phyloP scores from a whole-genome alignment of 1,284 basidiomycete species.

The Cutaneotrichosporon arboriforme region DNA sequence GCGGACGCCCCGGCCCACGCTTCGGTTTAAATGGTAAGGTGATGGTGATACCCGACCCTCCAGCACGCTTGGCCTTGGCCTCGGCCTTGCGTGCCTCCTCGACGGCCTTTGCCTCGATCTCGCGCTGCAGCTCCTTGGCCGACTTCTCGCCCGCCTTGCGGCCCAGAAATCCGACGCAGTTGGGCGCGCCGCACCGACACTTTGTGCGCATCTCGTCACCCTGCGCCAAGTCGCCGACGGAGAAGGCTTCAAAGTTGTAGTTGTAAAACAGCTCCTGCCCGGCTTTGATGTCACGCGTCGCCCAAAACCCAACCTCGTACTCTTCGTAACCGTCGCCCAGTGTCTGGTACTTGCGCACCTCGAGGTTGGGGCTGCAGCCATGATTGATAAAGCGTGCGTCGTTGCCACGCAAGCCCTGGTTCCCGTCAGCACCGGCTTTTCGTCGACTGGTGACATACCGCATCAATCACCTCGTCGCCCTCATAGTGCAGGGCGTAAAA shows the following conservation, averaged over 20 bases:
- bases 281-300: constrained; percentile 45
- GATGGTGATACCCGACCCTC: too few relatives aligned
- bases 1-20: background rate
- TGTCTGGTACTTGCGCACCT: constrained; percentile 45
- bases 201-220: constrained; percentile 35
- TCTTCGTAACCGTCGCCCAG: constrained; percentile 48
- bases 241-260: constrained; percentile 47
- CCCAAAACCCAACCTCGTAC: constrained; percentile 50
- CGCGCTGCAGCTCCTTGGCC: constrained; percentile 23
- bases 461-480: constrained; percentile 50
- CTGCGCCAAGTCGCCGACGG: constrained; percentile 13
- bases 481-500: constrained; percentile 52
- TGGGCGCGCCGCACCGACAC: constrained; percentile 46
- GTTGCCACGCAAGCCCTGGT: constrained; percentile 48
- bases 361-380: constrained; percentile 48
- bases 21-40: background rate
- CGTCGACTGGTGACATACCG: constrained; percentile 29
- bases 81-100: constrained; percentile 3
- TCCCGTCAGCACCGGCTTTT: background rate
- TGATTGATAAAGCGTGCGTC: constrained; percentile 52
- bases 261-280: constrained; percentile 50
- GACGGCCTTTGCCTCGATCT: constrained; percentile 9
- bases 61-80: background rate
- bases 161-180: constrained; percentile 46
- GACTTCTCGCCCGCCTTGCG: constrained; percentile 32